phyloP scores from a whole-genome alignment of 2,329 filamentous ascomycete genomes.

The Alternaria panax region DNA sequence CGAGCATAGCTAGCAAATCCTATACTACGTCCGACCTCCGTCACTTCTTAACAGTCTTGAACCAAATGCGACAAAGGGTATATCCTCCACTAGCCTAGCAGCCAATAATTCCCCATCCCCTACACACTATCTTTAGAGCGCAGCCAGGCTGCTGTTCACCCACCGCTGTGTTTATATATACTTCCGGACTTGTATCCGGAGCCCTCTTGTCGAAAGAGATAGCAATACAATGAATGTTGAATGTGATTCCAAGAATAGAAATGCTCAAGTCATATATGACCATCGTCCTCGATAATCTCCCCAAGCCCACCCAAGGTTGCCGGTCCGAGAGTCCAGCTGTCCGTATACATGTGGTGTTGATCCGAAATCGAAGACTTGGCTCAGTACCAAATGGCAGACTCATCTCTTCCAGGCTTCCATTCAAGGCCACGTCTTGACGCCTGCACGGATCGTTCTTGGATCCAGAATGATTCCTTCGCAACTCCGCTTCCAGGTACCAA shows the following conservation, averaged over 20 bases:
- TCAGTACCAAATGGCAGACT: background rate
- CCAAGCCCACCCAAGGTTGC: background rate
- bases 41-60: background rate
- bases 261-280: background rate
- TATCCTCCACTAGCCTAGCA: constrained; percentile 6
- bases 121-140: constrained; percentile 1
- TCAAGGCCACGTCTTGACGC: background rate
- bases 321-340: background rate
- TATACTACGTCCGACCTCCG: background rate
- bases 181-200: constrained; percentile 7
- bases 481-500: background rate
- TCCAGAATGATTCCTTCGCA: background rate
- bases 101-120: constrained; percentile 1
- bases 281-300: constrained; percentile 7
- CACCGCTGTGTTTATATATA: background rate
- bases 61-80: constrained; percentile 8
- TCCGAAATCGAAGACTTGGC: background rate
- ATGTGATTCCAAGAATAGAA: constrained; percentile 4
- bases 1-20: background rate
- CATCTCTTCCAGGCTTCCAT: background rate
- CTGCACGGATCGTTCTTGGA: background rate
- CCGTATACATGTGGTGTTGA: background rate
- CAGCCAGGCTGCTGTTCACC: background rate
- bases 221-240: background rate
- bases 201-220: background rate